These are phyloP conservation scores for Ricinus communis DNA, from an alignment of 345 rosid genomes.

Conservation along the genomic window DNA sequence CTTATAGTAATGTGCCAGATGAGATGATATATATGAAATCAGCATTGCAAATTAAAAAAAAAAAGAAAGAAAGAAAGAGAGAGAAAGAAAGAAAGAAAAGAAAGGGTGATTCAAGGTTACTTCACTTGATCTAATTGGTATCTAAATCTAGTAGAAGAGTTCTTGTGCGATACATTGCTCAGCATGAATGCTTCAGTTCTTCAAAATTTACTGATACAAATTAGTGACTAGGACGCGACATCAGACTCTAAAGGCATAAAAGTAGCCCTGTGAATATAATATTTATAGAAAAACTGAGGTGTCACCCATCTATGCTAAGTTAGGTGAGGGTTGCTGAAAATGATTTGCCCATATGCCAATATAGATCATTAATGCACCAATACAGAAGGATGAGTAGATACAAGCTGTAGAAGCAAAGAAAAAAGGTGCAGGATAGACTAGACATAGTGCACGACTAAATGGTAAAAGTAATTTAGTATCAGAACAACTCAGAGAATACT, in stretches of 20 bases:
- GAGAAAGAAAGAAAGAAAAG: background rate
- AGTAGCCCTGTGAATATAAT: background rate
- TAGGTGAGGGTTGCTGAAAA: background rate
- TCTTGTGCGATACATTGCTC: background rate
- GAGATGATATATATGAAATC: background rate
- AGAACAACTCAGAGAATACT: background rate
- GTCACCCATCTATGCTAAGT: background rate
- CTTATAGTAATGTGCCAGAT: background rate
- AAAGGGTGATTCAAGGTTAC: background rate
- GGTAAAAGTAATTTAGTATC: background rate
- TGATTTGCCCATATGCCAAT: background rate
- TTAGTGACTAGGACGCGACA: background rate
- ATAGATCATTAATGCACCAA: background rate
- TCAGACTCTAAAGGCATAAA: background rate
- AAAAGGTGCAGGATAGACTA: no score
- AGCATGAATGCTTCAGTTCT: background rate
- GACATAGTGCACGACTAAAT: no score
- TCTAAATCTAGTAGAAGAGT: background rate
- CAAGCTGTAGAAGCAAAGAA: no score
- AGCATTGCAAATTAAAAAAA: no score
- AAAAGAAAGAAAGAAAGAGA: background rate
- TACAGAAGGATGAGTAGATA: background rate
- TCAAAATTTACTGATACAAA: background rate
- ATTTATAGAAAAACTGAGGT: background rate
- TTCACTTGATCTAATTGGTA: background rate